Conservation (phyloP, 108 stramenopile genomes). For the Stephanodiscus triporus region DNA sequence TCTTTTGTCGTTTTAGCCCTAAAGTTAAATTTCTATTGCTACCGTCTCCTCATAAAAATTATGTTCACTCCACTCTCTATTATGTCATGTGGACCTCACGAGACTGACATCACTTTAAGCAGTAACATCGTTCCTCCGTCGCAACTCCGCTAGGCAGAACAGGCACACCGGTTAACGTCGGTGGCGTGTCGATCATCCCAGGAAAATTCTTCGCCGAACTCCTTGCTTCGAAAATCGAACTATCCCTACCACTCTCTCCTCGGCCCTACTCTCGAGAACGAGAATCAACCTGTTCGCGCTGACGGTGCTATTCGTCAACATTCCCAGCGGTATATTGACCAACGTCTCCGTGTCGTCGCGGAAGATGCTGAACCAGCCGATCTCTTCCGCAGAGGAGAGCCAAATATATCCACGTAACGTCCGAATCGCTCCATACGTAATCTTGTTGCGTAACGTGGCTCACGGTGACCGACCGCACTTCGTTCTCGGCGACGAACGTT, state of each 20-base stretch:
- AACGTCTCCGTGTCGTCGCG: neutral
- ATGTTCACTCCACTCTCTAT: too few relatives aligned
- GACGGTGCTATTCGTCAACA: neutral
- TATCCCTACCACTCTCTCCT: neutral
- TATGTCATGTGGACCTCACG: too few relatives aligned
- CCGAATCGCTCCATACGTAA: neutral
- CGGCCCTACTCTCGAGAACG: neutral
- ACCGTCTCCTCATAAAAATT: too few relatives aligned
- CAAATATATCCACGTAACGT: slow-evolving; percentile 2
- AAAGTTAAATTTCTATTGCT: too few relatives aligned
- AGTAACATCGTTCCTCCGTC: too few relatives aligned
- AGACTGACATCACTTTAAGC: too few relatives aligned
- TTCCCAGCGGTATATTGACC: slow-evolving; percentile 4
- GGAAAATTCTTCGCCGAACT: neutral
- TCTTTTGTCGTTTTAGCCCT: too few relatives aligned
- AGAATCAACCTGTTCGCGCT: slow-evolving; percentile 1
- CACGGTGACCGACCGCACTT: slow-evolving; percentile 1
- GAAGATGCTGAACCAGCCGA: slow-evolving; percentile 14
- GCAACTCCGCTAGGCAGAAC: too few relatives aligned
- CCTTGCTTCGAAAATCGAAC: slow-evolving; percentile 2
- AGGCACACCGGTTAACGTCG: slow-evolving; percentile 14
- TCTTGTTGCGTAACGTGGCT: neutral
- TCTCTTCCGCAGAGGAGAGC: neutral
- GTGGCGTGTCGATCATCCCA: neutral
- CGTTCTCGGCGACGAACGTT: slow-evolving; percentile 4